Conservation (phyloP, 2,329 filamentous ascomycete genomes). For the Colletotrichum chlorophyti region DNA sequence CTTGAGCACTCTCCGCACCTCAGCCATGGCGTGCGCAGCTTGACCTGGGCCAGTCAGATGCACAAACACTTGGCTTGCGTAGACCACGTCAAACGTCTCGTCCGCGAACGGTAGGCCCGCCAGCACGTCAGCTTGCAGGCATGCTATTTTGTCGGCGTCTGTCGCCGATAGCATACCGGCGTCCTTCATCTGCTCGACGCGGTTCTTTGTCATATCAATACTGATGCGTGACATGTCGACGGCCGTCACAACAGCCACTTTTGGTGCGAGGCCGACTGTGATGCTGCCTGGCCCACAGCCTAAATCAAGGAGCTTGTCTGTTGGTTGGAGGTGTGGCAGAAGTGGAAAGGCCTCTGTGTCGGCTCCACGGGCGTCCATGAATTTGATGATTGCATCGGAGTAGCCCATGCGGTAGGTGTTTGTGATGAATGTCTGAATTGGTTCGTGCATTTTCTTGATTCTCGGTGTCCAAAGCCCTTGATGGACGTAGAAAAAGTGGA, state of each 20-base stretch:
- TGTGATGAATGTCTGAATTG: too few species aligned
- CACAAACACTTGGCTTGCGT: slow-evolving; percentile 49
- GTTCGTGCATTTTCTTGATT: too few species aligned
- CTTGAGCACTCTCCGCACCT: slow-evolving; percentile 51
- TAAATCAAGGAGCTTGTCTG: slow-evolving; percentile 51
- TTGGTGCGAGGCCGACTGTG: slow-evolving; percentile 47
- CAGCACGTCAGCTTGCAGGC: slow-evolving; percentile 42
- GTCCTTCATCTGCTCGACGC: slow-evolving; percentile 39
- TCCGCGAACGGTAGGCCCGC: slow-evolving; percentile 46
- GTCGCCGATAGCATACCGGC: slow-evolving; percentile 13
- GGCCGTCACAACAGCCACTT: slow-evolving; percentile 46
- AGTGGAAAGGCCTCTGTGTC: slow-evolving; percentile 51
- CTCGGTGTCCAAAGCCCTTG: too few species aligned
- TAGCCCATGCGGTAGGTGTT: slow-evolving; percentile 47
- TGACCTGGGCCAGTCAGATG: slow-evolving; percentile 43
- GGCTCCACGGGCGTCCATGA: slow-evolving; percentile 49
- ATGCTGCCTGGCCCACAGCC: slow-evolving; percentile 59
- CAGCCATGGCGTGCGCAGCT: slow-evolving; percentile 39
- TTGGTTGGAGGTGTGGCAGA: slow-evolving; percentile 45
- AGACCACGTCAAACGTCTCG: slow-evolving; percentile 49
- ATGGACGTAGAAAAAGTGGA: too few species aligned
- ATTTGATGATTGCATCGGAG: slow-evolving; percentile 43
- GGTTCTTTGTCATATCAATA: slow-evolving; percentile 42
- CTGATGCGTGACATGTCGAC: slow-evolving; percentile 34
- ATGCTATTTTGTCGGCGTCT: slow-evolving; percentile 35